phyloP scores from a whole-genome alignment of 2,329 filamentous ascomycete species.

The Cytospora mali region DNA sequence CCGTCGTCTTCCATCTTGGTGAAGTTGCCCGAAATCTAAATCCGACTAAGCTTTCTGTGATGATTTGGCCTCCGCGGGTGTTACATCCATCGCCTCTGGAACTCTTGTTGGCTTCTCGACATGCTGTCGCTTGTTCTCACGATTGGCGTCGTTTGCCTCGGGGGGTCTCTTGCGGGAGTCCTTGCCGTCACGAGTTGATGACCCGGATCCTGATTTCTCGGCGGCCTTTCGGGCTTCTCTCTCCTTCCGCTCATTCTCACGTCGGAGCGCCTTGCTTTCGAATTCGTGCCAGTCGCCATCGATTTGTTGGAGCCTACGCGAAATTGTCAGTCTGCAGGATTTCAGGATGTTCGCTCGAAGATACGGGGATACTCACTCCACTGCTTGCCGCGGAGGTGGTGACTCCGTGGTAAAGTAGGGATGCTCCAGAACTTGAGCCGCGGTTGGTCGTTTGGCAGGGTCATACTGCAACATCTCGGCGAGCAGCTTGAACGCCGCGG shows the following conservation, averaged over 20 bases:
- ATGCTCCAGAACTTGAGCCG: conserved; percentile 82
- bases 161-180: conserved; percentile 45
- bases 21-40: not conserved
- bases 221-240: conserved; percentile 53
- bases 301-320: conserved; percentile 68
- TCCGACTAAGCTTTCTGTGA: conserved; percentile 11
- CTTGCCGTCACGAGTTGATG: conserved; percentile 24
- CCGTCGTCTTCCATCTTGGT: not conserved
- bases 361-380: conserved; percentile 66
- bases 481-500: conserved; percentile 81
- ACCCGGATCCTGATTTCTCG: conserved; percentile 43
- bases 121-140: conserved; percentile 30
- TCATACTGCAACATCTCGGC: conserved; percentile 87
- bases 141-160: conserved; percentile 31
- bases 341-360: not conserved
- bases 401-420: conserved; percentile 86
- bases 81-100: not conserved
- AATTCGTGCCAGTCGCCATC: conserved; percentile 99
- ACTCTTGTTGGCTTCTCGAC: conserved; percentile 20
- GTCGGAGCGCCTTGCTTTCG: conserved; percentile 90
- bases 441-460: conserved; percentile 78
- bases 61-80: not conserved
- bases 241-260: conserved; percentile 77
- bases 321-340: conserved; percentile 36
- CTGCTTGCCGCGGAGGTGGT: conserved; percentile 73